Evolutionary conservation across 352 stramenopile species (phyloP).

Genomic region (Aphanomyces invadans): DNA sequence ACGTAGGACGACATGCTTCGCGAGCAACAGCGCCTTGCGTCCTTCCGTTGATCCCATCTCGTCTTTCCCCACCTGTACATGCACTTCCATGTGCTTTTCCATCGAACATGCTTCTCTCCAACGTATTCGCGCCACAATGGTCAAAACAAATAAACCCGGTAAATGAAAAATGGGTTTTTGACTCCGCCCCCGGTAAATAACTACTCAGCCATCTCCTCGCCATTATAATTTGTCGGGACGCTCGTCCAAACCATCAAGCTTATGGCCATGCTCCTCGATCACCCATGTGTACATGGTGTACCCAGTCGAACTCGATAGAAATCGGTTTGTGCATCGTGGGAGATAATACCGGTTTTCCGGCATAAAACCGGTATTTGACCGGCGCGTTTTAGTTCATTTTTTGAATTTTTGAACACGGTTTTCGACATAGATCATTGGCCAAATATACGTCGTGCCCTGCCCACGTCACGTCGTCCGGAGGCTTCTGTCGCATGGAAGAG

Average conservation of each 20-base stretch:
- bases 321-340: too few species aligned
- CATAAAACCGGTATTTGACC: too few species aligned
- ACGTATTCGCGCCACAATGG: not conserved
- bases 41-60: not conserved
- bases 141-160: not conserved
- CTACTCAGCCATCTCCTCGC: not conserved
- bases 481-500: not conserved
- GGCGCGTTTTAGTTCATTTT: not conserved
- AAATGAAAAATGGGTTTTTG: not conserved
- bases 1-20: slow-evolving; percentile 15
- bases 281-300: too few species aligned
- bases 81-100: not conserved
- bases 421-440: slow-evolving; percentile 7
- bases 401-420: slow-evolving; percentile 24
- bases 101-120: not conserved
- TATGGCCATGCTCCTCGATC: too few species aligned
- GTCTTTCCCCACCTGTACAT: too few species aligned
- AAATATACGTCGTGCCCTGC: slow-evolving; percentile 7
- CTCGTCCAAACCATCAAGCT: too few species aligned
- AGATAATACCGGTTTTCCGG: too few species aligned
- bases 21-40: slow-evolving; percentile 10
- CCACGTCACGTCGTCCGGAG: not conserved
- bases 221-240: too few species aligned
- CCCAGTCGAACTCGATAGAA: too few species aligned
- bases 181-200: too few species aligned